These are phyloP conservation scores for Trichoderma reesei DNA, from an alignment of 495 filamentous ascomycete species.

Conservation along the genomic window DNA sequence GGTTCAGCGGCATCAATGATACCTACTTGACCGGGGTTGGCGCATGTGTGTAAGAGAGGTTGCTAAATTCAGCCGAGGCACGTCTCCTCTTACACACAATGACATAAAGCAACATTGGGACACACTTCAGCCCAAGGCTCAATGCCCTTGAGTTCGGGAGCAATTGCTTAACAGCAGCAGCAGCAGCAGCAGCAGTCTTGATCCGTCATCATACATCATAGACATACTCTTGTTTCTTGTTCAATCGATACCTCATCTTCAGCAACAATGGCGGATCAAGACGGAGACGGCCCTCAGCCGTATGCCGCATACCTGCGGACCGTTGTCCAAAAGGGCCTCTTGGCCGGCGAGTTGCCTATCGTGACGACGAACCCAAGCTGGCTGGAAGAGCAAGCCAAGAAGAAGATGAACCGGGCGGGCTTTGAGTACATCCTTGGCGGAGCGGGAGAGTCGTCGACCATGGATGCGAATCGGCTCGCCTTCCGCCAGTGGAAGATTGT, in stretches of 20 bases:
- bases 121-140: too few species aligned
- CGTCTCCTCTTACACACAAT: too few species aligned
- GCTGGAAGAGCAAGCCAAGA: slow-evolving; percentile 46
- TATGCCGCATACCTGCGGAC: slow-evolving; percentile 34
- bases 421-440: slow-evolving; percentile 57
- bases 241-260: neutral
- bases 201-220: neutral
- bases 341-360: slow-evolving; percentile 35
- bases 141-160: too few species aligned
- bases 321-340: slow-evolving; percentile 42
- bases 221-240: neutral
- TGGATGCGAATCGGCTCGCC: slow-evolving; percentile 54
- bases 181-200: too few species aligned
- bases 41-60: too few species aligned
- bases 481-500: slow-evolving; percentile 57
- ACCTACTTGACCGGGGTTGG: too few species aligned
- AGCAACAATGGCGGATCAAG: slow-evolving; percentile 12
- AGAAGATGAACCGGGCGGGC: slow-evolving; percentile 34
- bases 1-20: too few species aligned
- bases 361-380: slow-evolving; percentile 53
- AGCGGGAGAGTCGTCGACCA: slow-evolving; percentile 53
- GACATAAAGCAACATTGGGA: too few species aligned
- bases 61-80: too few species aligned
- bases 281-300: slow-evolving; percentile 28
- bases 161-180: too few species aligned